Evolutionary conservation across 2,329 filamentous ascomycete species (phyloP), one percentile per base, ranked within the genome.

Genomic region (Tolypocladium inflatum): DNA sequence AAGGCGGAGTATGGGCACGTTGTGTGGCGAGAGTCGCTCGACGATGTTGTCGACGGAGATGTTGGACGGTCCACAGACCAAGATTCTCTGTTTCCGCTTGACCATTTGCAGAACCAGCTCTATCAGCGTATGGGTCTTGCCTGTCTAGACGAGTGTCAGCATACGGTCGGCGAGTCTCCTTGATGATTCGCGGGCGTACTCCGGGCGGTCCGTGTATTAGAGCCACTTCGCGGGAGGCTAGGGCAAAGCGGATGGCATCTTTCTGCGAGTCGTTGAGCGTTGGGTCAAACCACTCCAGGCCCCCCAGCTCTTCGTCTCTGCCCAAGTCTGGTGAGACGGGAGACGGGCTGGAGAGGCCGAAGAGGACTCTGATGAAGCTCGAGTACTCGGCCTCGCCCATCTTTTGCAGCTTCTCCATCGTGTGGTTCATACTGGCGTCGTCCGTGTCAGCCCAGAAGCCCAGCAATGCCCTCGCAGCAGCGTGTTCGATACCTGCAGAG

Each of bases 11-110:
- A 97, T 91, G 0, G 91, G 88, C 1, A 97, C 80, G 67, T 91
- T 91, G 71, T 92, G 89, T 0, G 89, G 85, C 2, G 91, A 85
- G 2, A 97, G 81, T 9, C 94, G 86, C 73, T 99, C 94, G 10
- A 97, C 92, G 59, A 99, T 96, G 68, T 99, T 99, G 80, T 99
- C 94, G 1, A 99, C 94, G 0, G 91, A 94, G 65, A 99, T 92
- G 70, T 99, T 99, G 37, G 91, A 96, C 0, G 94, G 94, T 0
- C 93, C 94, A 67, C 94, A 97, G n/a, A 97, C 93, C 2, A 97
- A 80, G 13, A 97, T 79, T 1, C 91, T 84, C 57, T 87, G 80
- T 39, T 85, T 82, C 30, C 84, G 83, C 68, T 86, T 87, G 57
- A 95, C 78, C 64, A 97, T 77, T 68, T 99, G 94, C n/a, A 95